Percentiles rank a stretch among this genome's conserved stretches.
These are phyloP conservation scores for Xylaria acuta DNA, from an alignment of 495 filamentous ascomycete genomes.

Conservation along the genomic window DNA sequence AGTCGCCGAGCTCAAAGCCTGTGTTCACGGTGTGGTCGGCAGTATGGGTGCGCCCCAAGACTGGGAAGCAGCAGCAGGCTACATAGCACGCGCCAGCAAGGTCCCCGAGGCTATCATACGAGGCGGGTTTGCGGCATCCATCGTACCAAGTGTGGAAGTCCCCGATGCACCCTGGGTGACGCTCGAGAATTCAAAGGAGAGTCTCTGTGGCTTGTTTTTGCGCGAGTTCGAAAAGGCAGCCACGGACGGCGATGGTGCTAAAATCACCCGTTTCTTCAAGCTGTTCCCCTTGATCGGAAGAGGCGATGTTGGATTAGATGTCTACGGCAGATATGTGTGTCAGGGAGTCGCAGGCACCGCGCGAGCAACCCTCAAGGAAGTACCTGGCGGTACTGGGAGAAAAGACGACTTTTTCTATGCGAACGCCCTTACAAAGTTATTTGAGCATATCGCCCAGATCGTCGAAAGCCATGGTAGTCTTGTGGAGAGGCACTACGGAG, in stretches of 20 bases:
- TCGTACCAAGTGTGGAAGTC: constrained; percentile 94
- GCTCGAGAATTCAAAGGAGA: constrained; percentile 83
- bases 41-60: constrained; percentile 98
- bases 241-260: constrained; percentile 79
- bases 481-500: constrained; percentile 91
- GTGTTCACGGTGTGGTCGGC: constrained; percentile 91
- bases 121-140: constrained; percentile 87
- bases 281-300: constrained; percentile 93
- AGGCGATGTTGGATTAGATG: constrained; percentile 86
- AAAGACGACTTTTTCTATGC: constrained; percentile 88
- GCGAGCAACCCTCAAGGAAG: constrained; percentile 75
- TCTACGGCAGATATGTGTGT: constrained; percentile 94
- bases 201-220: constrained; percentile 85
- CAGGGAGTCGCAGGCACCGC: constrained; percentile 87
- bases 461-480: constrained; percentile 88
- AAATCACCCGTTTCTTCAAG: constrained; percentile 96
- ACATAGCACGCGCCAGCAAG: constrained; percentile 79
- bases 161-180: constrained; percentile 90
- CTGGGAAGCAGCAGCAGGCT: constrained; percentile 95
- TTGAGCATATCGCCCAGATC: constrained; percentile 97
- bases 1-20: constrained; percentile 94
- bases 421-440: constrained; percentile 85
- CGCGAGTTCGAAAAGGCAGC: constrained; percentile 95
- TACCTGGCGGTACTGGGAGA: constrained; percentile 54
- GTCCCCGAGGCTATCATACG: constrained; percentile 80